A percentile compares a stretch with the other conserved stretches of the same genome.
phyloP scores from a whole-genome alignment of 2,329 filamentous ascomycete species.

The Colletotrichum tamarilloi region DNA sequence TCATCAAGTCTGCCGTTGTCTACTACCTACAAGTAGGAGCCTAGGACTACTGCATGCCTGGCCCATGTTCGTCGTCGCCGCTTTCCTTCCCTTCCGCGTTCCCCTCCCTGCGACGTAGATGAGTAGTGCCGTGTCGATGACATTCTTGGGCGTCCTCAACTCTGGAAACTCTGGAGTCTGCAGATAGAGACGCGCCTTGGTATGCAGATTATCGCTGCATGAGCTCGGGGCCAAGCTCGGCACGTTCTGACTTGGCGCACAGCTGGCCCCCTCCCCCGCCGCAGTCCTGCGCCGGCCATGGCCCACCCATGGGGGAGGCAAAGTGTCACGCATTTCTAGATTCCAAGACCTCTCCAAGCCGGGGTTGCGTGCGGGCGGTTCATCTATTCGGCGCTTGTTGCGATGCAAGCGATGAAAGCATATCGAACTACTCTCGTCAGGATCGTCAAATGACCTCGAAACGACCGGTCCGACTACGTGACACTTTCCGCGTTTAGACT shows the following conservation, averaged over 20 bases:
- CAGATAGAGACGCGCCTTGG: background rate
- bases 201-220: constrained; percentile 29
- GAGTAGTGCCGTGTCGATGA: background rate
- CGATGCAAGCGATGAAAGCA: background rate
- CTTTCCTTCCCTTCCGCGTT: background rate
- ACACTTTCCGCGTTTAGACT: background rate
- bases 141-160: background rate
- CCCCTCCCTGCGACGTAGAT: background rate
- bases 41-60: background rate
- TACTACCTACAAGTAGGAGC: too few species aligned
- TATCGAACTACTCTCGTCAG: background rate
- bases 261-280: constrained; percentile 21
- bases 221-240: constrained; percentile 35
- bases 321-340: background rate
- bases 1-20: background rate
- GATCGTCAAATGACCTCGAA: constrained; percentile 4
- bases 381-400: background rate
- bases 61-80: background rate
- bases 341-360: background rate
- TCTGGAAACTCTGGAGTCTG: background rate
- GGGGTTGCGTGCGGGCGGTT: background rate
- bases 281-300: constrained; percentile 9
- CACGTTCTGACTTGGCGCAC: constrained; percentile 29
- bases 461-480: background rate
- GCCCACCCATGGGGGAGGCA: background rate